These are phyloP conservation scores for Elsinoe arachidis DNA, from an alignment of 2,329 filamentous ascomycete species.

Conservation along the genomic window DNA sequence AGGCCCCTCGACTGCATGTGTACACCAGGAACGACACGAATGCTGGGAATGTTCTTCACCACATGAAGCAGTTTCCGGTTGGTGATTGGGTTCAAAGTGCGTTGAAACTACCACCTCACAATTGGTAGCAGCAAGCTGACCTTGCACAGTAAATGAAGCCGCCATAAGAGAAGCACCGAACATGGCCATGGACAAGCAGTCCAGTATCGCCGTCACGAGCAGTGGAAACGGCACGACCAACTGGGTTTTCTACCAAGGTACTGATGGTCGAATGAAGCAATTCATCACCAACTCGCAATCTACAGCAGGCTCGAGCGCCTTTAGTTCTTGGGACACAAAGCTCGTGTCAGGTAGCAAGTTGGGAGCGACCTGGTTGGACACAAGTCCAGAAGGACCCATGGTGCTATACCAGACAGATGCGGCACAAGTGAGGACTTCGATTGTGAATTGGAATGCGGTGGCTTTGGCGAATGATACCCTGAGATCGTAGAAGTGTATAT, in stretches of 20 bases:
- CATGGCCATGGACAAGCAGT: slow-evolving; percentile 1
- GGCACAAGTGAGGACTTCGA: not conserved
- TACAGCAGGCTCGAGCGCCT: not conserved
- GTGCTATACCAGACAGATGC: slow-evolving; percentile 1
- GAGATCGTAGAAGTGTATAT: not conserved
- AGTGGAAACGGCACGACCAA: not conserved
- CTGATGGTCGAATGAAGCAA: not conserved
- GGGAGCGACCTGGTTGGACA: not conserved
- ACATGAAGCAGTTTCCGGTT: not conserved
- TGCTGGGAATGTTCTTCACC: not conserved
- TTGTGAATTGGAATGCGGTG: not conserved
- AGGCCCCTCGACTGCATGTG: not conserved
- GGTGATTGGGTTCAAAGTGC: not conserved
- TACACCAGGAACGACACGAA: not conserved
- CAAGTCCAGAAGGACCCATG: not conserved
- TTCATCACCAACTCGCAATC: not conserved
- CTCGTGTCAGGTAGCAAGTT: not conserved
- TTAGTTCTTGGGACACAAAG: not conserved
- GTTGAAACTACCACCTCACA: not conserved
- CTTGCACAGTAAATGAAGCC: not conserved
- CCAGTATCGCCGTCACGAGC: slow-evolving; percentile 1
- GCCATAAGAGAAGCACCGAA: not conserved
- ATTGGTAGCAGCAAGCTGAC: not conserved
- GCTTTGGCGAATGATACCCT: slow-evolving; percentile 4
- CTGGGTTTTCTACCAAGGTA: not conserved